These are phyloP conservation scores for Caryopteris hybrid DNA, from an alignment of 305 asterid genomes.

Conservation along the genomic window DNA sequence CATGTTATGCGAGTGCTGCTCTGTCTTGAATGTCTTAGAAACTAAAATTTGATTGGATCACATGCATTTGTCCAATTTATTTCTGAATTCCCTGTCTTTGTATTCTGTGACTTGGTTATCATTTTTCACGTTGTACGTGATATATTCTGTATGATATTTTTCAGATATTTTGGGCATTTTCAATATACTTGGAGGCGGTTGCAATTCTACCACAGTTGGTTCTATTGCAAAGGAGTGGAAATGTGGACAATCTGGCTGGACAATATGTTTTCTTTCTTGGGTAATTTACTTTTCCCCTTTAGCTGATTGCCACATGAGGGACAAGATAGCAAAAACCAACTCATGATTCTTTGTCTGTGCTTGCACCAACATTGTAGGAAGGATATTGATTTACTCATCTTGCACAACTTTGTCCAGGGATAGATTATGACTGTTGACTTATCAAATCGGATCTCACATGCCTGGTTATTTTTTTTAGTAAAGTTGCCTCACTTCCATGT, in stretches of 20 bases:
- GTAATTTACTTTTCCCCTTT: conserved; percentile 40
- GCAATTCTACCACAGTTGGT: conserved; percentile 95
- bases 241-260: conserved; percentile 91
- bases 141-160: neutral
- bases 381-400: neutral
- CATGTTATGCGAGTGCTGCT: conserved; percentile 11
- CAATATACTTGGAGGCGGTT: conserved; percentile 93
- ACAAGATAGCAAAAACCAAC: neutral
- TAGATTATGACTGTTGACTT: neutral
- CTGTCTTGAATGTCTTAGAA: neutral
- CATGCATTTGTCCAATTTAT: neutral
- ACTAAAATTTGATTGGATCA: neutral
- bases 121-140: too few relatives aligned
- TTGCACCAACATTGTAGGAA: neutral
- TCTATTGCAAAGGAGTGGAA: conserved; percentile 93
- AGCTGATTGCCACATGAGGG: neutral
- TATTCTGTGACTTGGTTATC: neutral
- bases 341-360: neutral
- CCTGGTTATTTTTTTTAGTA: neutral
- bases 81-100: neutral
- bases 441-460: neutral
- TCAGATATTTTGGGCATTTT: conserved; percentile 87
- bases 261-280: conserved; percentile 94
- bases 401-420: neutral
- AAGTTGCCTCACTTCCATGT: neutral